Percentiles rank a stretch among this genome's conserved stretches.
Evolutionary conservation across 768 basidiomycete genomes (phyloP).

Genomic region (Pleurotus tuber-regium): DNA sequence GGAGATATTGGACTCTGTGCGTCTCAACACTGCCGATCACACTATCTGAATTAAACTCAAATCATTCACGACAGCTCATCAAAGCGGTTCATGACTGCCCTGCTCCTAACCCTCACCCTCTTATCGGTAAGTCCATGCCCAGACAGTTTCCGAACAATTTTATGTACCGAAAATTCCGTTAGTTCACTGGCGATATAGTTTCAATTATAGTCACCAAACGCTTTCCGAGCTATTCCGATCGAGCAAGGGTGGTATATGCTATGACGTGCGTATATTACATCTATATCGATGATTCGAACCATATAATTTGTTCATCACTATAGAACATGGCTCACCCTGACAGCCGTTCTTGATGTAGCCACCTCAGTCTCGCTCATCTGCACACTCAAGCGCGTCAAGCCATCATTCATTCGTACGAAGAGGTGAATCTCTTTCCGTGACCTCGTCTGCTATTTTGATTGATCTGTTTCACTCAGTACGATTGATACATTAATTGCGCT

Average conservation of each 20-base stretch:
- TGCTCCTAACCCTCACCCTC: not conserved
- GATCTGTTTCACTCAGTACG: not conserved
- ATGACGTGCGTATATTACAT: not conserved
- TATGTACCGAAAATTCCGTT: too few relatives aligned
- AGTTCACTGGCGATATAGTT: not conserved
- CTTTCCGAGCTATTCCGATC: not conserved
- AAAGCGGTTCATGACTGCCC: not conserved
- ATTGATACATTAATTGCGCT: not conserved
- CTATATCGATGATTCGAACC: not conserved
- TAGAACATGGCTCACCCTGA: not conserved
- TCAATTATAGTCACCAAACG: not conserved
- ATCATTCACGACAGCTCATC: not conserved
- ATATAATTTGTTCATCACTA: not conserved
- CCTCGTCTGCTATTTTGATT: not conserved
- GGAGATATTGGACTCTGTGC: not conserved
- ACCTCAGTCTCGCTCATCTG: not conserved
- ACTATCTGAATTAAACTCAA: not conserved
- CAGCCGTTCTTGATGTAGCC: not conserved
- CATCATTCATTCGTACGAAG: not conserved
- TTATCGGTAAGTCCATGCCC: not conserved
- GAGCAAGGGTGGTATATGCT: not conserved
- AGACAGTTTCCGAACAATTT: too few relatives aligned
- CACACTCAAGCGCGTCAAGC: not conserved
- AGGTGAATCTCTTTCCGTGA: not conserved
- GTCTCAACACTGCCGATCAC: not conserved